Evolutionary conservation across 73 alveolate genomes (phyloP).

Genomic region (Chromera velia): DNA sequence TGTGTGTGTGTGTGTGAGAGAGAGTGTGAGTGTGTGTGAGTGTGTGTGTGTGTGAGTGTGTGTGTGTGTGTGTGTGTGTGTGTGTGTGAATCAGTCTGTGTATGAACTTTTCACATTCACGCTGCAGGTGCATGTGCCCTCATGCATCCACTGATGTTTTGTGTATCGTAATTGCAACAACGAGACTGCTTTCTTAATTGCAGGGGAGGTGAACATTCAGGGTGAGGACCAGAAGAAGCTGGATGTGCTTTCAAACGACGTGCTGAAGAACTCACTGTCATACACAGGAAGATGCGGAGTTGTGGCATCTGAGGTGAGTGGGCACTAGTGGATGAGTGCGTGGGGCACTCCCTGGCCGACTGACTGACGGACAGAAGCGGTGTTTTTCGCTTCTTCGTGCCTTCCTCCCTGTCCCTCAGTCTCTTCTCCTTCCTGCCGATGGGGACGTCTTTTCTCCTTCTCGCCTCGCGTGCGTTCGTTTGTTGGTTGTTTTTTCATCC

Average conservation of each 20-base stretch:
- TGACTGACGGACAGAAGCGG: not conserved
- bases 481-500: not conserved
- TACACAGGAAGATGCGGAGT: constrained; percentile 43
- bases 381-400: not conserved
- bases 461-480: not conserved
- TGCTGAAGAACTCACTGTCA: constrained; percentile 19
- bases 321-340: no score
- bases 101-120: no score
- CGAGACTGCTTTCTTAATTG: no score
- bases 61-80: no score
- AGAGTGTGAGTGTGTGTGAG: no score
- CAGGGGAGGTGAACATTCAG: not conserved
- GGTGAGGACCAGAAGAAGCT: constrained; percentile 46
- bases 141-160: no score
- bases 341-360: constrained; percentile 11
- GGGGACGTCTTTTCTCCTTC: not conserved
- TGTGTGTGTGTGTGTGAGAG: no score
- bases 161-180: no score
- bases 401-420: not conserved
- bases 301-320: constrained; percentile 37
- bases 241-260: constrained; percentile 40
- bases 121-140: no score
- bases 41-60: no score
- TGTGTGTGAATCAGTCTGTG: no score
- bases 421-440: not conserved